Evolutionary conservation across 2,329 filamentous ascomycete species (phyloP).

Genomic region (Lasiodiplodia citricola): DNA sequence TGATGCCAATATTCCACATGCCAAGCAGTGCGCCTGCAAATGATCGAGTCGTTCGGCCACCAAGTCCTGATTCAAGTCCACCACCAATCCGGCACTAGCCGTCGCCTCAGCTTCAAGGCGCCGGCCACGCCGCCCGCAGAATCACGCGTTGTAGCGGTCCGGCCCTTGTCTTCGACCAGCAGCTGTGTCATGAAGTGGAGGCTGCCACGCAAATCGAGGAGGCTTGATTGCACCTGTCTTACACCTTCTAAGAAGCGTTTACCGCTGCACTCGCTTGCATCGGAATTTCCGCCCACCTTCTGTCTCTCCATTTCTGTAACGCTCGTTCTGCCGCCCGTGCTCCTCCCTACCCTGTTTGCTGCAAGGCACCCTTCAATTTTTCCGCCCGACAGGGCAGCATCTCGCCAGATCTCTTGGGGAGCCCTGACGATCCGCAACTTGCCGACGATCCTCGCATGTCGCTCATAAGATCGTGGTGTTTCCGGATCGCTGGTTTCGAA

Average conservation of each 20-base stretch:
- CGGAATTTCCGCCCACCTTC: no score
- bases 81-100: neutral
- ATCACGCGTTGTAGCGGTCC: neutral
- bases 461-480: constrained; percentile 10
- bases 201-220: constrained; percentile 1
- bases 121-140: neutral
- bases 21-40: neutral
- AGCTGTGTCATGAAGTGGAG: constrained; percentile 11
- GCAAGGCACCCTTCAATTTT: constrained; percentile 5
- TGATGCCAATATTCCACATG: neutral
- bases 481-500: neutral
- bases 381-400: neutral
- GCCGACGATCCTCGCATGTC: neutral
- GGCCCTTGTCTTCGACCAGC: neutral
- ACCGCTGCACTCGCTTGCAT: neutral
- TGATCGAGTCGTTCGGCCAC: neutral
- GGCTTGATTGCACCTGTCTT: constrained; percentile 5
- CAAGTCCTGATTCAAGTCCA: constrained; percentile 2
- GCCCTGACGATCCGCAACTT: neutral
- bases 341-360: neutral
- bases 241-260: neutral
- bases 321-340: neutral
- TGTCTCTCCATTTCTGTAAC: neutral
- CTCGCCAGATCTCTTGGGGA: neutral
- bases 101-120: neutral